Conservation (phyloP, 129 eudicot genomes). For the Arctium lappa region DNA sequence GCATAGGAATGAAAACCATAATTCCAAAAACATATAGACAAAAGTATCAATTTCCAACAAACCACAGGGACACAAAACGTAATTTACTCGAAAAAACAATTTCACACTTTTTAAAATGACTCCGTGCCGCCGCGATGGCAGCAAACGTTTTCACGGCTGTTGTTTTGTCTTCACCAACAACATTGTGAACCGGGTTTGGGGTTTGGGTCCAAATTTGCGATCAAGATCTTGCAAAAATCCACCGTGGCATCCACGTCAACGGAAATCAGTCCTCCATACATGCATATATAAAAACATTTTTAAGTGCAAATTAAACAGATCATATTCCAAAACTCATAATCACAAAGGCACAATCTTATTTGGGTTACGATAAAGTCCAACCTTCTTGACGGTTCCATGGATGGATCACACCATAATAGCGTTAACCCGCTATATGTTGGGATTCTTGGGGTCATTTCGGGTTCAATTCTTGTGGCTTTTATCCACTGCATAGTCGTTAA, state of each 20-base stretch:
- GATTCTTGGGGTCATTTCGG: conserved; percentile 54
- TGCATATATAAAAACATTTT: conserved; percentile 4
- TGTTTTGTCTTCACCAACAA: conserved; percentile 23
- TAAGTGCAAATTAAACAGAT: neutral
- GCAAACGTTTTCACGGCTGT: conserved; percentile 17
- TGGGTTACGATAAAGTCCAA: neutral
- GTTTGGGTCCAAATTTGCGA: conserved; percentile 28
- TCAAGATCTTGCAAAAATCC: conserved; percentile 9
- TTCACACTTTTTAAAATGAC: neutral
- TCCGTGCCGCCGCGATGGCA: conserved; percentile 15
- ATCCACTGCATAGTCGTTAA: conserved; percentile 46
- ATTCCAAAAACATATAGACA: too few relatives aligned
- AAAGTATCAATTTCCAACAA: too few relatives aligned
- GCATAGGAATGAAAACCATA: too few relatives aligned
- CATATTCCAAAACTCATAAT: neutral
- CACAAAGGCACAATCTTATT: neutral
- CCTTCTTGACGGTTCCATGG: neutral
- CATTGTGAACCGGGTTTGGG: neutral
- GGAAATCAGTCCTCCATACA: neutral
- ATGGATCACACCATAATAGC: conserved; percentile 5
- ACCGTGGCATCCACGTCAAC: conserved; percentile 40
- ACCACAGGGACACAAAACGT: too few relatives aligned
- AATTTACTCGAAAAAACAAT: neutral
- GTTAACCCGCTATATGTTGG: conserved; percentile 55
- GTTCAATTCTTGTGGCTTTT: conserved; percentile 43